Evolutionary conservation across 2,329 filamentous ascomycete species (phyloP), one percentile per base, ranked within the genome.

Genomic region (Monosporascus sp.): DNA sequence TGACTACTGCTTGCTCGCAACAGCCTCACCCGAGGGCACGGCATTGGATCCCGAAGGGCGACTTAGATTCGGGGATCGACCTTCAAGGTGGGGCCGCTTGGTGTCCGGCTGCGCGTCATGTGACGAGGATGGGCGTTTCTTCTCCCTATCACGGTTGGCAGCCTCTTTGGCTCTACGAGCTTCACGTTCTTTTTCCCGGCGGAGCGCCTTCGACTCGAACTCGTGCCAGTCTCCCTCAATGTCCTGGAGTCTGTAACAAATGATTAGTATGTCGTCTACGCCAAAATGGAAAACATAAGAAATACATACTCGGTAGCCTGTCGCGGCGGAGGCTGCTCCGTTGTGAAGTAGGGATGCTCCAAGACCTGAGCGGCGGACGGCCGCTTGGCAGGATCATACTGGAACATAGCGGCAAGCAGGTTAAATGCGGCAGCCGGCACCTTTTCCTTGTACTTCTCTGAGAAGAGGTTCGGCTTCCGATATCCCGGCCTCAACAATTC

Each of bases 221-320:
- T 99, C 94, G 67, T 99, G 94, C 94, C 94, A 99, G 64, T 99
- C 94, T 22, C 94, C 94, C 62, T 94, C 84, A 31, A 99, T 80
- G 48, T 86, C 77, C 55, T 87, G 85, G 49, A 99, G 80, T 65
- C 88, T 89, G 57, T 54, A 38, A 36, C 51, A 46, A 20, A 11
- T 25, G 37, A 41, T 61, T 55, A 55, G 53, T 11, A 49, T 27
- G 50, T 63, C 55, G 60, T 35, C 11, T 14, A 35, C 3, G 66
- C 76, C 65, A 75, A 69, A 44, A 57, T 31, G 36, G 18, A 38
- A 14, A 31, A 15, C 38, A 47, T 56, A 38, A 36, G n/a, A 45
- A 35, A n/a, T 36, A 83, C 87, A 73, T 80, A 92, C 85, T 96
- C 92, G 59, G 86, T 77, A 41, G 91, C 89, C 65, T 95, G 90